Base-by-base conservation (phyloP, 306 rosid species). In the Cucumis cinereus region DNA sequence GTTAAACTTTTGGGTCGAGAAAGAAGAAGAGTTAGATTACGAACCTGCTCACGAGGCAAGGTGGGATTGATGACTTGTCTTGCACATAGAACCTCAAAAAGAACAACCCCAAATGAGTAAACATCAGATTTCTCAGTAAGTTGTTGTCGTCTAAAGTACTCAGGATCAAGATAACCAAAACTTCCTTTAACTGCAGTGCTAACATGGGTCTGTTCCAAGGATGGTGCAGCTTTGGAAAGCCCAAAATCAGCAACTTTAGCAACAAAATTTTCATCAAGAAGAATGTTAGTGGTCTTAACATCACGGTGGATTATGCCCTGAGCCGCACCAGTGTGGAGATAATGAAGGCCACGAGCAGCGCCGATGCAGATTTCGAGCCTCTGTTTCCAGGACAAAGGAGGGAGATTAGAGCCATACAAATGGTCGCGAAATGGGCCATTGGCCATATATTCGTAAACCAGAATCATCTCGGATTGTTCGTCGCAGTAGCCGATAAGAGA, bases 141-240 rank as follows among this genome's bases (percentile, higher is more conserved):
- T 16, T 91, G 89, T 47, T 89, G 97, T 19, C 88, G 81, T 59
- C 87, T 87, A 53, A 85, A 93, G 78, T 93, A 91, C 64, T 91
- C 92, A 4, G 97, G 98, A 74, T 93, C 98, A 23, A 93, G 90
- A 78, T 93, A 93, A 1, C 98, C 98, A 50, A 93, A 86, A 74
- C 98, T 93, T 1, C 97, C 98, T 82, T 93, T 93, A 82, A 93
- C 97, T 0, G 92, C 96, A 20, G 98, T 93, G 87, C 92, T 93
- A 1, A 93, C 93, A 58, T 91, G 90, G 3, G 92, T 78, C 70
- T 87, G 83, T 23, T 90, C 97, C 74, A 84, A 43, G 0, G 87
- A 78, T 7, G 90, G 92, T 2, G 83, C 88, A 13, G 81, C 82
- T 77, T 93, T 93, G 0, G 97, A 93, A 14, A 93, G 82, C 4